These are phyloP conservation scores for Puccinia triticina DNA, from an alignment of 1,284 basidiomycete genomes.

Conservation along the genomic window DNA sequence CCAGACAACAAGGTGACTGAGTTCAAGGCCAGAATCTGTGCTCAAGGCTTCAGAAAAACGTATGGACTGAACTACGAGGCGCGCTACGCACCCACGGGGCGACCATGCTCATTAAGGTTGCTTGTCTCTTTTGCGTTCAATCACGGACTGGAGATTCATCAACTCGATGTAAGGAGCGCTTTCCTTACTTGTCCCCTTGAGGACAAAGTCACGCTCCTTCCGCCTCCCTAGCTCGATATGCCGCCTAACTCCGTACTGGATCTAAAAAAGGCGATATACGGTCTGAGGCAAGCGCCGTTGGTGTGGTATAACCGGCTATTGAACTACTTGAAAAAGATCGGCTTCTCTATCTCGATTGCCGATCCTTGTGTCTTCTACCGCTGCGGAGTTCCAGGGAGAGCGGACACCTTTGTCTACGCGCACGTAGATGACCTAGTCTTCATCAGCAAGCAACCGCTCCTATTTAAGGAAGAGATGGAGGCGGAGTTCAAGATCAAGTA, in stretches of 20 bases:
- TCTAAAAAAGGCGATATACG: slow-evolving; percentile 19
- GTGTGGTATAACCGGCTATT: neutral
- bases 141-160: neutral
- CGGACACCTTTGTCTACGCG: neutral
- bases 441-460: neutral
- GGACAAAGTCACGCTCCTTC: neutral
- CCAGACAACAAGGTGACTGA: neutral
- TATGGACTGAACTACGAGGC: neutral
- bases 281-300: slow-evolving; percentile 4
- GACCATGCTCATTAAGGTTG: neutral
- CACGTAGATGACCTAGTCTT: slow-evolving; percentile 22
- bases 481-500: slow-evolving; percentile 7
- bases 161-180: neutral
- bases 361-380: neutral
- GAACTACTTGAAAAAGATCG: neutral
- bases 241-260: neutral
- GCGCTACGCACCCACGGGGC: neutral
- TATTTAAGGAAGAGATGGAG: neutral
- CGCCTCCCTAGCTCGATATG: neutral
- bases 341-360: neutral
- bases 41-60: neutral
- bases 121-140: neutral
- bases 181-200: neutral
- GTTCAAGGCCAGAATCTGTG: slow-evolving; percentile 2
- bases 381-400: neutral